These are phyloP conservation scores for Meredithiella fracta DNA, from an alignment of 2,329 filamentous ascomycete species.

Conservation along the genomic window DNA sequence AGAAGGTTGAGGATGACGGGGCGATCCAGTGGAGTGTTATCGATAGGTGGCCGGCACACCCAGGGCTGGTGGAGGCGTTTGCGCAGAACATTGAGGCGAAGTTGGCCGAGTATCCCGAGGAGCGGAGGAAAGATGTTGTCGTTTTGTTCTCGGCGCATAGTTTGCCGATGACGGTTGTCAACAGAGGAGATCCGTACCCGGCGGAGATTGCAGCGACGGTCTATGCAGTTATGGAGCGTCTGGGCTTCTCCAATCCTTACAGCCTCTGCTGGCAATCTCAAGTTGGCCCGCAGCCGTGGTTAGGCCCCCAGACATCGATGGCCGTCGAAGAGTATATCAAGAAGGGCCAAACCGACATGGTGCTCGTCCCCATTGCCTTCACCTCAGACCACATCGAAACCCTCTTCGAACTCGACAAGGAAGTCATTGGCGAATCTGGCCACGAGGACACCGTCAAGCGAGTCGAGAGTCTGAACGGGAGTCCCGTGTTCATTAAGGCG, in stretches of 20 bases:
- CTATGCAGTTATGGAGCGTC: constrained; percentile 84
- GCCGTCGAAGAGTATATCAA: constrained; percentile 80
- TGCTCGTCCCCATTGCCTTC: constrained; percentile 90
- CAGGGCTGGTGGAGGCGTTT: constrained; percentile 79
- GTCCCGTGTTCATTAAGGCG: constrained; percentile 73
- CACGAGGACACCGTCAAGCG: constrained; percentile 69
- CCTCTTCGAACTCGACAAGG: constrained; percentile 79
- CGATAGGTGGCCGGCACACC: constrained; percentile 89
- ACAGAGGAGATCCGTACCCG: constrained; percentile 87
- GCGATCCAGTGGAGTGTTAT: constrained; percentile 93
- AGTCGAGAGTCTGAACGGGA: constrained; percentile 83
- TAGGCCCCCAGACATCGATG: constrained; percentile 80
- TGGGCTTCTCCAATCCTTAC: constrained; percentile 80
- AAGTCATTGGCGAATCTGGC: constrained; percentile 80
- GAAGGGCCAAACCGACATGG: constrained; percentile 78
- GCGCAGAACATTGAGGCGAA: constrained; percentile 82
- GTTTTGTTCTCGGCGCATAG: constrained; percentile 91
- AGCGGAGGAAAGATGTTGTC: constrained; percentile 63
- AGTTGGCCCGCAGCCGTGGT: constrained; percentile 87
- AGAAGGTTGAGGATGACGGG: constrained; percentile 30
- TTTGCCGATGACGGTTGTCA: constrained; percentile 92
- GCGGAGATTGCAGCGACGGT: constrained; percentile 92
- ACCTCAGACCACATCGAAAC: constrained; percentile 99
- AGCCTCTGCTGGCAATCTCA: constrained; percentile 96
- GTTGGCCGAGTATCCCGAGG: constrained; percentile 67